Conservation (phyloP, 164 flowering plant genomes). For the Protea cynaroides region DNA sequence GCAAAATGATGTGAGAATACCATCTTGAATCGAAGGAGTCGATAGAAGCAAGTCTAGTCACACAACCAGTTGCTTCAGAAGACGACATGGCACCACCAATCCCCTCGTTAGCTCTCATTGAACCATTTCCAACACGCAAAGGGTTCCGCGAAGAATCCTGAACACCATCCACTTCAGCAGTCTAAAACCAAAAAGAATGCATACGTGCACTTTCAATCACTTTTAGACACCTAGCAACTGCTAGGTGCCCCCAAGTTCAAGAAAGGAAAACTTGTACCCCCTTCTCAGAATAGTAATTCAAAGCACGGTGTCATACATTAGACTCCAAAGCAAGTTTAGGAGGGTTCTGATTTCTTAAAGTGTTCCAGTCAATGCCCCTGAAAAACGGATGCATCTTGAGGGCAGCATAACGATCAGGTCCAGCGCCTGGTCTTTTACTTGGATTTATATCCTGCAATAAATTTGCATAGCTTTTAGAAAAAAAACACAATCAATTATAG, state of each 20-base stretch:
- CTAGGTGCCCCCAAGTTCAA: no score
- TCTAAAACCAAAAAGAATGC: conserved; percentile 22
- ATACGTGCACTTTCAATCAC: not conserved
- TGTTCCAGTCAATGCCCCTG: conserved; percentile 73
- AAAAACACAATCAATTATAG: not conserved
- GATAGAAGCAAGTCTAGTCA: conserved; percentile 89
- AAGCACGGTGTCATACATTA: conserved; percentile 28
- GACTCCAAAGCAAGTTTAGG: conserved; percentile 65
- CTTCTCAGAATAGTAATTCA: not conserved
- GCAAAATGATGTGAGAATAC: conserved; percentile 25
- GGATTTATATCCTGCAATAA: conserved; percentile 76
- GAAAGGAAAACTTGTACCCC: not conserved
- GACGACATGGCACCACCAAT: conserved; percentile 49
- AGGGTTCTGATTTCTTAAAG: conserved; percentile 51
- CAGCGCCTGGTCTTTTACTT: conserved; percentile 84
- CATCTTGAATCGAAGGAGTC: conserved; percentile 99
- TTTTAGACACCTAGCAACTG: not conserved
- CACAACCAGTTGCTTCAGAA: conserved; percentile 49
- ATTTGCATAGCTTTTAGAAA: conserved; percentile 7
- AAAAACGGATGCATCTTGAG: conserved; percentile 91
- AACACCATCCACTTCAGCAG: conserved; percentile 39
- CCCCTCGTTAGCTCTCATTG: conserved; percentile 37
- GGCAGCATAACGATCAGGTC: conserved; percentile 76
- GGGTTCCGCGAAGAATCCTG: conserved; percentile 71
- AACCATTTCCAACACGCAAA: conserved; percentile 65